phyloP scores from a whole-genome alignment of 164 flowering plant species.

The Stephania japonica region DNA sequence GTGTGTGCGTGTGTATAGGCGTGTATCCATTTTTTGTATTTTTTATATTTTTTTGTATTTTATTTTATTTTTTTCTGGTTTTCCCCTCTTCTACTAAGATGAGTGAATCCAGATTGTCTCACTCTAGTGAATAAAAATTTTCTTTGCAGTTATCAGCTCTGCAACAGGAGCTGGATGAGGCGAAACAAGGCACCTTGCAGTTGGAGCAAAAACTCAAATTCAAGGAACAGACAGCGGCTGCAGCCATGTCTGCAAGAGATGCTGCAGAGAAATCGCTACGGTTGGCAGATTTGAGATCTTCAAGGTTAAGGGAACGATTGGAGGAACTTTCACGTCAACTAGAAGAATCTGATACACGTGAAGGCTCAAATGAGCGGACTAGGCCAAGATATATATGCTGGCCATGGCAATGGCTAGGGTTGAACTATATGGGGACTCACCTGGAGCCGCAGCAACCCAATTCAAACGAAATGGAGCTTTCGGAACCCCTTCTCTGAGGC shows the following conservation, averaged over 20 bases:
- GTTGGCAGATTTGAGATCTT: constrained; percentile 72
- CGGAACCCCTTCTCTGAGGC: constrained; percentile 72
- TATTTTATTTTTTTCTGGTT: background rate
- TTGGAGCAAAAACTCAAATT: constrained; percentile 78
- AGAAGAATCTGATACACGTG: constrained; percentile 60
- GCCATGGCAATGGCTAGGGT: constrained; percentile 98
- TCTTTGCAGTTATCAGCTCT: constrained; percentile 58
- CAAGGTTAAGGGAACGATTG: constrained; percentile 75
- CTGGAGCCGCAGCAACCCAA: constrained; percentile 36
- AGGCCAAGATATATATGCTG: constrained; percentile 75
- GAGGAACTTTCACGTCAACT: constrained; percentile 84
- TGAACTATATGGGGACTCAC: constrained; percentile 55
- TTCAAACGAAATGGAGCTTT: constrained; percentile 96
- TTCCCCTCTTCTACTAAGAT: background rate
- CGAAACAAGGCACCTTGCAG: constrained; percentile 62
- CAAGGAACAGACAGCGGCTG: constrained; percentile 89
- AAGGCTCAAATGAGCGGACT: constrained; percentile 33
- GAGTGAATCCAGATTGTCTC: background rate
- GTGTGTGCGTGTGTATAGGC: no score
- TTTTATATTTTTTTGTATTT: no score
- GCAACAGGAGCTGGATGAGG: constrained; percentile 72
- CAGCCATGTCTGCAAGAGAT: constrained; percentile 95
- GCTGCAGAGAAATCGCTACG: constrained; percentile 90
- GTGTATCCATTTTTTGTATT: no score
- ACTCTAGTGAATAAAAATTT: background rate